Base-by-base conservation (phyloP, 2,329 filamentous ascomycete genomes). In the Fusarium sp. region DNA sequence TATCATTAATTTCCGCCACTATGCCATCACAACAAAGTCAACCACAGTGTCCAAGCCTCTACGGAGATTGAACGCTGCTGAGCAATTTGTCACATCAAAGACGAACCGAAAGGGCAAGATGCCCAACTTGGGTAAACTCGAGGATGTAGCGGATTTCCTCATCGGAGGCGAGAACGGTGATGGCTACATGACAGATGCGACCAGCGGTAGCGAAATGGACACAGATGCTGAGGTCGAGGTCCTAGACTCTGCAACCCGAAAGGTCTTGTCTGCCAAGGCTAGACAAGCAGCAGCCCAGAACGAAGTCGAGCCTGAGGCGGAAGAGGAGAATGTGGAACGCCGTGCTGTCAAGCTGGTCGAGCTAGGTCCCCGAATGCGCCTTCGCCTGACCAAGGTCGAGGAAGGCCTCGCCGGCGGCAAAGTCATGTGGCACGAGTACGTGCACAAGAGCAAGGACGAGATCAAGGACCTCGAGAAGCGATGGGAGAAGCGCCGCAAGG, bases 201-300 rank as follows among this genome's bases (percentile, higher is more conserved):
- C 89, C 1, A 97, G 93, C 67, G 96, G 96, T 56, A 97, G 93
- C 39, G 96, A 99, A 76, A 83, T 91, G 23, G 96, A 98, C 66
- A 97, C 95, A 0, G 96, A 99, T 75, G 94, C 93, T 42, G 96
- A 99, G 79, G 93, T 99, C 12, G 96, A 99, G 76, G 89, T 99
- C 21, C 86, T 83, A 19, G 88, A 89, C 81, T 86, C 82, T 58
- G 81, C 88, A 55, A 82, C 89, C 2, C 84, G 87, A 71, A 91
- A 87, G 73, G 87, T 92, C 0, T 79, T 89, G 23, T 81, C 84
- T 78, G 83, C 86, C 78, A 77, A 82, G 77, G 76, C 82, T 2
- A 81, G 81, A 23, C 79, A 80, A 47, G 82, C 76, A 20, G 79
- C 77, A 1, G 78, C 79, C 1, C 73, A 77, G 28, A 74, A 76